Evolutionary conservation across 2,329 filamentous ascomycete species (phyloP), one percentile per base, ranked within the genome.

Genomic region (Exophiala alcalophila): DNA sequence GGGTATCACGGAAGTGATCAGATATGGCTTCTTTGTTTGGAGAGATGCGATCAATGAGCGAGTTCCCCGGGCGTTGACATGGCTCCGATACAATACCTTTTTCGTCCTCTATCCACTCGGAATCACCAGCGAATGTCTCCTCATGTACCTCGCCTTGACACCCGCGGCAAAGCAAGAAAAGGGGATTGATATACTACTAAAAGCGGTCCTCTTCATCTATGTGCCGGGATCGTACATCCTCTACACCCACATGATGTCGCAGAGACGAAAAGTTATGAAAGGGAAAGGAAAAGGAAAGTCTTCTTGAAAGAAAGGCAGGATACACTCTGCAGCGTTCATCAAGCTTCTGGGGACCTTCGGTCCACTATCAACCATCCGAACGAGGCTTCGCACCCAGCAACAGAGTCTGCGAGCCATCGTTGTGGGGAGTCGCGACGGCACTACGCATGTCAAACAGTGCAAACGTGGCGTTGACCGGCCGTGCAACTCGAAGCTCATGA

Each of bases 171-270:
- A 57, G 52, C 63, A 69, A 53, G 70, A 64, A 53, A 70, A 67
- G 59, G 67, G 65, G 58, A 79, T 73, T 58, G 76, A 75, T 40
- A 82, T 73, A 57, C 70, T 74, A 40, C 67, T 91, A 56, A 78
- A 80, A 58, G 72, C 67, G 4, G 76, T 91, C 24, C 59, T 95
- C 57, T 74, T 76, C 4, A 73, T 87, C 41, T 96, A 95, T 65
- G 76, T 94, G 30, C 89, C 89, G 30, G 84, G 86, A 60, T 78
- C 86, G 3, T 94, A 92, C 59, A 77, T 94, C 42, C 68, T 97
- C 44, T 97, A 92, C 63, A 88, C 86, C 15, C 86, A 98, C 67
- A 97, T 98, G 92, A 86, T 97, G 74, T 74, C 76, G 49, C 92
- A 98, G 75, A 76, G 91, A 56, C 76, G 79, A 54, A 94, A 88